Base-by-base conservation (phyloP, 2,329 filamentous ascomycete species). In the Pseudocercospora ulei region DNA sequence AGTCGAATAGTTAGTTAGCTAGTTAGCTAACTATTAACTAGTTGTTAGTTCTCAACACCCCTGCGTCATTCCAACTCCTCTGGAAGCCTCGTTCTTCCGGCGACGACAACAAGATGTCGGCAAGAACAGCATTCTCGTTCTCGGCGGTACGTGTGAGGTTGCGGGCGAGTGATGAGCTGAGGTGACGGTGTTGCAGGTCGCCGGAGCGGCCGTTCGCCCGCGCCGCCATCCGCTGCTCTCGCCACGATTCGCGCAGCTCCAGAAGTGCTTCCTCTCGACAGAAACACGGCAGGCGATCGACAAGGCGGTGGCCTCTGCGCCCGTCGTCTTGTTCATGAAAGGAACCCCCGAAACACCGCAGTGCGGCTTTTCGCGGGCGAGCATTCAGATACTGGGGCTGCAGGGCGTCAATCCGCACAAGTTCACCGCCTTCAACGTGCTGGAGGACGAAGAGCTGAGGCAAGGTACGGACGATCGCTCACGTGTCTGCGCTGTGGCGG, bases 251-350 rank as follows among this genome's bases (percentile, higher is more conserved):
- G 63, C 65, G 41, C 58, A 64, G 5, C 59, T 65, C 38, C 64
- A 68, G 50, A 65, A 72, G 43, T 80, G 86, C 41, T 72, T 84
- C 25, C 74, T 98, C 31, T 95, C 88, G 19, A 74, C 79, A 53
- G 75, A 85, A 58, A 90, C 83, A 7, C 77, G 74, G 46, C 65
- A 76, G 24, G 86, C 87, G 16, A 98, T 98, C 56, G 84, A 95
- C 63, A 84, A 86, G 62, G 88, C 88, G 19, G 80, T 98, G 9
- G 71, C 68, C 14, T 87, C 86, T 1, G 82, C 87, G 0, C 88
- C 88, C 2, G 88, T 98, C 0, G 90, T 98, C 1, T 72, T 98
- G 41, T 98, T 98, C 71, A 98, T 98, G 90, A 98, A 98, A 70
- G 90, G 90, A 43, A 96, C 90, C 1, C 90, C 90, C 42, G 87